Evolutionary conservation across 2,329 filamentous ascomycete genomes (phyloP).

Genomic region (Colletotrichum tropicale): DNA sequence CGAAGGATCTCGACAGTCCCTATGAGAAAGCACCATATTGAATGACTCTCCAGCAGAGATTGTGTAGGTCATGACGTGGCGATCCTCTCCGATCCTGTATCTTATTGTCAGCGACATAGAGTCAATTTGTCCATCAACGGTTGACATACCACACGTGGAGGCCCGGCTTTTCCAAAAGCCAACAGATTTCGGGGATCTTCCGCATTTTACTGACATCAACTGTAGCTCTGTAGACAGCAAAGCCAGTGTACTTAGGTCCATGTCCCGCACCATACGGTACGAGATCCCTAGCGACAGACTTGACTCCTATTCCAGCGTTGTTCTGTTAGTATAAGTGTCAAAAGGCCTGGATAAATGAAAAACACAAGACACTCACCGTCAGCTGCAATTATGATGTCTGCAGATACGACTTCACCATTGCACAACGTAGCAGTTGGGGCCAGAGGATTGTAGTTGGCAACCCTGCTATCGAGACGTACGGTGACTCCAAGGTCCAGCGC

Average conservation of each 20-base stretch:
- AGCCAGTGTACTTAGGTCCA: conserved; percentile 32
- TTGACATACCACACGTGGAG: conserved; percentile 41
- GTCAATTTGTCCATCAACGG: not conserved
- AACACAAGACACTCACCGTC: conserved; percentile 30
- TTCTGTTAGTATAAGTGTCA: not conserved
- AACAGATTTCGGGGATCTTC: conserved; percentile 36
- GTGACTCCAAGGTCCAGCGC: conserved; percentile 28
- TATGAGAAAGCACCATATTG: conserved; percentile 51
- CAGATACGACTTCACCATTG: conserved; percentile 26
- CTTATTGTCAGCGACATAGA: not conserved
- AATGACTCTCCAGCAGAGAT: conserved; percentile 46
- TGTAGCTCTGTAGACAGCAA: conserved; percentile 45
- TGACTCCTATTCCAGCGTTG: conserved; percentile 24
- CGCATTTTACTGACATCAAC: conserved; percentile 41
- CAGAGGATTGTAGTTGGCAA: conserved; percentile 25
- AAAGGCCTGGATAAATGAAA: not conserved
- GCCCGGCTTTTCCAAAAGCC: conserved; percentile 41
- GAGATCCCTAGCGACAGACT: conserved; percentile 30
- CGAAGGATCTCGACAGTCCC: conserved; percentile 36
- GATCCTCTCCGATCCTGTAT: conserved; percentile 40
- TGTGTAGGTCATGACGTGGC: conserved; percentile 50
- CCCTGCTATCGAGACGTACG: conserved; percentile 27
- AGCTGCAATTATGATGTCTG: conserved; percentile 38
- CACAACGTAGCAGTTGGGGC: conserved; percentile 23
- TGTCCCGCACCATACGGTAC: conserved; percentile 16